A percentile compares a stretch with the other conserved stretches of the same genome.
phyloP scores from a whole-genome alignment of 306 rosid species.

The Castanopsis chinensis region DNA sequence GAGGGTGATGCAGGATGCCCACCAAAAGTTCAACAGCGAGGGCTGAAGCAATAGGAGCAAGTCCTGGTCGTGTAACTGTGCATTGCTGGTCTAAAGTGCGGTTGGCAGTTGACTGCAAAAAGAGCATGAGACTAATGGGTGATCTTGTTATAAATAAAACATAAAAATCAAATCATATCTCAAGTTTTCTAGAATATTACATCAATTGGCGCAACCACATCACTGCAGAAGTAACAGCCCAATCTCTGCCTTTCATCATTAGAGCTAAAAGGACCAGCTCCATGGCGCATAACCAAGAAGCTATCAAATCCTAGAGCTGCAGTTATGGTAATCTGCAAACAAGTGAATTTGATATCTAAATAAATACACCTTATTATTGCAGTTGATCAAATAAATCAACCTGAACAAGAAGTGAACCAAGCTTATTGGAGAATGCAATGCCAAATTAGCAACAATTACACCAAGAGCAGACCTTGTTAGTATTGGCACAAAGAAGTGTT shows the following conservation, averaged over 20 bases:
- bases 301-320: conserved; percentile 97
- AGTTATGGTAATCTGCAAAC: conserved; percentile 74
- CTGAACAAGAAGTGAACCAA: conserved; percentile 21
- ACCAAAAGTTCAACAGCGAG: conserved; percentile 92
- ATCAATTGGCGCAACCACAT: conserved; percentile 94
- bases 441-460: background rate
- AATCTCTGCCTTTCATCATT: conserved; percentile 53
- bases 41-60: conserved; percentile 93
- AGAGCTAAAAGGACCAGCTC: conserved; percentile 78
- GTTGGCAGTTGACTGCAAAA: conserved; percentile 84
- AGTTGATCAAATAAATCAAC: conserved; percentile 11
- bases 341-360: conserved; percentile 2
- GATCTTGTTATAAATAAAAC: background rate
- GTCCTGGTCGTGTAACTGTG: conserved; percentile 96
- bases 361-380: conserved; percentile 3
- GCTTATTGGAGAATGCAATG: conserved; percentile 1
- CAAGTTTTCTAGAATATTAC: conserved; percentile 42
- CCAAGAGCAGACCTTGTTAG: conserved; percentile 64
- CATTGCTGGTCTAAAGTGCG: conserved; percentile 99
- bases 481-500: conserved; percentile 84
- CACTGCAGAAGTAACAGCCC: conserved; percentile 97
- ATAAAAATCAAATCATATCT: conserved; percentile 10
- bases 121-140: conserved; percentile 23
- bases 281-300: conserved; percentile 98
- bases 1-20: conserved; percentile 85